Evolutionary conservation across 345 rosid genomes (phyloP), one percentile per base, ranked within the genome.

Genomic region (Sisymbrium altissimum): DNA sequence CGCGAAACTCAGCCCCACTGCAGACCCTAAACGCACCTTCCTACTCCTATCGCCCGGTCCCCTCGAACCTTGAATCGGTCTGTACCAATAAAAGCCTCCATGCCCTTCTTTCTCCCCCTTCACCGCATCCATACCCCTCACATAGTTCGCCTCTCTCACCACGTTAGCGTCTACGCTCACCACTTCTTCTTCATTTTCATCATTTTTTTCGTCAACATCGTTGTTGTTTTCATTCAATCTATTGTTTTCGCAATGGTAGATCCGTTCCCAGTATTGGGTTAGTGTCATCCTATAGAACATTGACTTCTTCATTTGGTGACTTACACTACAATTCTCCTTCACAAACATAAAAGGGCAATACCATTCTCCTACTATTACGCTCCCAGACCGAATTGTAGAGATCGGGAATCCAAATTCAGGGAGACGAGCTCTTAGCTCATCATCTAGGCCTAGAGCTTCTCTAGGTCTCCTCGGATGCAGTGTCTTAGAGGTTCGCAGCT

Each of bases 281-380:
- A 89, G 77, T 10, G 88, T 77, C 86, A 92, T 87, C 56, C 73
- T 74, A 50, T 89, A 89, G 43, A 86, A 81, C 73, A 79, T 73
- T 9, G 98, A 78, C 55, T 41, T 83, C 82, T 35, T 81, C 91
- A 89, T 87, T 62, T 84, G 89, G 12, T 70, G 38, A 63, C 82
- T 80, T 6, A 74, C 43, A 46, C 75, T 81, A 13, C 64, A 27
- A 39, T 71, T 79, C 72, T 89, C 97, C 33, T 79, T 87, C 3
- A 89, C 78, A 63, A 88, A 88, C 80, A 92, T 64, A 55, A 84
- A 86, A 0, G 92, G 92, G 72, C 96, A 92, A 44, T 84, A 89
- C 98, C 98, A 92, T 78, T 81, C 76, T 19, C 96, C 96, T 10
- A 89, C 86, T 9, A 81, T 55, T 27, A 73, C 78, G 0, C 82